Percentiles rank a stretch among this genome's conserved stretches.
Evolutionary conservation across 2,329 filamentous ascomycete species (phyloP).

Genomic region (Aspergillus ochraceoroseus): DNA sequence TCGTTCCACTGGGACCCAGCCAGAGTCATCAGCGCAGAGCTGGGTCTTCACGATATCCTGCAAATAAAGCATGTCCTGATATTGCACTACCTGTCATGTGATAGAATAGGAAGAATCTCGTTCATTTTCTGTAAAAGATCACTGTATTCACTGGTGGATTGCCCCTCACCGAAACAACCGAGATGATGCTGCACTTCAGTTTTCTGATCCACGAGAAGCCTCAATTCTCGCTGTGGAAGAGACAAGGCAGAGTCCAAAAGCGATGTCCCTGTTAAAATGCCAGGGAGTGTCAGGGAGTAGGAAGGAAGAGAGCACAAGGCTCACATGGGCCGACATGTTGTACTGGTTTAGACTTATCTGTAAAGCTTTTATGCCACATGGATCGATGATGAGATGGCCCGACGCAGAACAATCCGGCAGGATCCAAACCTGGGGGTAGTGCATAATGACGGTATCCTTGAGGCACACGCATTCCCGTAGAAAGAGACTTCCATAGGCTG

Average conservation of each 20-base stretch:
- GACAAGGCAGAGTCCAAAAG: constrained; percentile 18
- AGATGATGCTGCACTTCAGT: constrained; percentile 18
- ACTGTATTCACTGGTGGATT: constrained; percentile 20
- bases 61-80: constrained; percentile 22
- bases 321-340: constrained; percentile 18
- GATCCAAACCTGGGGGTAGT: constrained; percentile 18
- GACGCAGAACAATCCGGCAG: constrained; percentile 17
- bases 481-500: constrained; percentile 35
- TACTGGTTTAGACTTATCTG: not conserved
- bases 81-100: constrained; percentile 16
- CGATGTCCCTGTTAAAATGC: constrained; percentile 15
- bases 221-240: constrained; percentile 16
- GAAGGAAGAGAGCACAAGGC: constrained; percentile 1
- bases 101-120: constrained; percentile 16
- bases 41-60: constrained; percentile 21
- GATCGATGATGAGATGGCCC: constrained; percentile 17
- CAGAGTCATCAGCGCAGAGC: constrained; percentile 23
- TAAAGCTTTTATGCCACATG: not conserved
- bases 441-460: constrained; percentile 5
- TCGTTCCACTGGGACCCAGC: constrained; percentile 19
- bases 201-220: not conserved
- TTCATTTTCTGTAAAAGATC: constrained; percentile 17
- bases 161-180: constrained; percentile 11
- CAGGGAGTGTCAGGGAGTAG: constrained; percentile 8
- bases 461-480: constrained; percentile 18